Evolutionary conservation across 441 rosid genomes (phyloP), one percentile per base, ranked within the genome.

Genomic region (Adansonia grandidieri): DNA sequence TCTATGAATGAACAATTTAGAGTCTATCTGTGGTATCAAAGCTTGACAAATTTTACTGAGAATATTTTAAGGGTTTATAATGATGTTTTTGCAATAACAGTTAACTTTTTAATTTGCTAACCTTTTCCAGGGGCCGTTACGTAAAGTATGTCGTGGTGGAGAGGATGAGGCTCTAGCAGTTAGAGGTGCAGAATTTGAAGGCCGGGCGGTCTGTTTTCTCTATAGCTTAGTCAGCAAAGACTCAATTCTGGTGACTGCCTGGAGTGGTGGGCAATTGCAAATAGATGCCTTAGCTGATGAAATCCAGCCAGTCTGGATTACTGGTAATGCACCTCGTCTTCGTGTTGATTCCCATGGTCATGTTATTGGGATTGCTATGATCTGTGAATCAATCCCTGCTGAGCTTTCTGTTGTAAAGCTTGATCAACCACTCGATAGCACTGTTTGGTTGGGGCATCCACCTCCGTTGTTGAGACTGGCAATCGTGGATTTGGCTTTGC

Each of bases 251-350:
- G 96, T 93, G 79, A 93, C 94, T 74, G 98, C 96, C 77, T 94
- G 98, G 99, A 93, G 94, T 88, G 93, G 91, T 75, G 98, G 99
- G 62, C 98, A 94, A 74, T 78, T 94, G 86, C 97, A 96, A 84
- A 87, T 96, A 79, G 97, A 94, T 77, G 98, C 98, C 75, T 82
- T 96, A 72, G 98, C 96, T 75, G 98, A 96, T 88, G 99, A 96
- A 87, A 91, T 94, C 80, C 98, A 94, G 86, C 98, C 98, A 76
- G 90, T 93, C 63, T 94, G 99, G 98, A 90, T 83, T 28, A 74
- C 84, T 80, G 93, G 88, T 80, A 94, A 84, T 80, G 85, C 92
- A 20, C 92, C 98, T 76, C 95, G 89, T 76, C 86, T 96, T 81
- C 89, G 87, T 81, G 90, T 92, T 79, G 88, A 87, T 82, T 82